phyloP scores from a whole-genome alignment of 2,329 filamentous ascomycete genomes.

The Volutella citrinella region DNA sequence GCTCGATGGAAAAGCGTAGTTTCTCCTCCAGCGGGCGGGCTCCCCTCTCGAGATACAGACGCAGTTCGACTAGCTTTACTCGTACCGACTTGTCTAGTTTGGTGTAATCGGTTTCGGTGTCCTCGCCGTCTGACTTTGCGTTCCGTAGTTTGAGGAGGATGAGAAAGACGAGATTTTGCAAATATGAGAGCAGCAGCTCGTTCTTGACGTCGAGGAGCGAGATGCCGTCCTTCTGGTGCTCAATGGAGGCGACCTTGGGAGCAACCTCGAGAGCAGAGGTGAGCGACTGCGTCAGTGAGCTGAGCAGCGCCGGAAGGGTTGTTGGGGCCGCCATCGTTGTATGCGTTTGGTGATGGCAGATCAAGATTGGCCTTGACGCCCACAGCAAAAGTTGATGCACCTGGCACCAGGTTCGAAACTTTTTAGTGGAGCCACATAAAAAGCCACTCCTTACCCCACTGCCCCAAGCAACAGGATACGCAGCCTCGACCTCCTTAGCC shows the following conservation, averaged over 20 bases:
- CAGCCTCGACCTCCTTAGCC: background rate
- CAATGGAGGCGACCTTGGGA: constrained; percentile 58
- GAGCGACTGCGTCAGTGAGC: constrained; percentile 56
- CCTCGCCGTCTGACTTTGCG: constrained; percentile 27
- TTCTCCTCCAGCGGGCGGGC: constrained; percentile 86
- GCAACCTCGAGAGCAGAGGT: constrained; percentile 65
- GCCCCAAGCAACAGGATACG: constrained; percentile 1
- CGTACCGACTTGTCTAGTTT: constrained; percentile 65
- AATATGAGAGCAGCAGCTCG: constrained; percentile 92
- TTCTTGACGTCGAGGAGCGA: constrained; percentile 95
- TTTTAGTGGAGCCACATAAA: constrained; percentile 26
- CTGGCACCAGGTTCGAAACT: constrained; percentile 17
- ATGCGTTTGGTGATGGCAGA: constrained; percentile 22
- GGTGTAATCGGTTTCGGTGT: constrained; percentile 31
- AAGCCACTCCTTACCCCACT: constrained; percentile 4
- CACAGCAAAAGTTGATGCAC: no score
- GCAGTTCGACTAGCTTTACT: constrained; percentile 83
- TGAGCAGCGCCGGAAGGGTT: constrained; percentile 48
- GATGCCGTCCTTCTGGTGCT: constrained; percentile 80
- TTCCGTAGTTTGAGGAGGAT: constrained; percentile 77
- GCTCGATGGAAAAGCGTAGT: constrained; percentile 93
- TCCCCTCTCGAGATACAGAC: constrained; percentile 91
- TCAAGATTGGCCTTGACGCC: constrained; percentile 9
- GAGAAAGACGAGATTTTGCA: constrained; percentile 89
- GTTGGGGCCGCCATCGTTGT: constrained; percentile 44